Conservation (phyloP, 2,329 filamentous ascomycete genomes). For the Beauveria sp. region DNA sequence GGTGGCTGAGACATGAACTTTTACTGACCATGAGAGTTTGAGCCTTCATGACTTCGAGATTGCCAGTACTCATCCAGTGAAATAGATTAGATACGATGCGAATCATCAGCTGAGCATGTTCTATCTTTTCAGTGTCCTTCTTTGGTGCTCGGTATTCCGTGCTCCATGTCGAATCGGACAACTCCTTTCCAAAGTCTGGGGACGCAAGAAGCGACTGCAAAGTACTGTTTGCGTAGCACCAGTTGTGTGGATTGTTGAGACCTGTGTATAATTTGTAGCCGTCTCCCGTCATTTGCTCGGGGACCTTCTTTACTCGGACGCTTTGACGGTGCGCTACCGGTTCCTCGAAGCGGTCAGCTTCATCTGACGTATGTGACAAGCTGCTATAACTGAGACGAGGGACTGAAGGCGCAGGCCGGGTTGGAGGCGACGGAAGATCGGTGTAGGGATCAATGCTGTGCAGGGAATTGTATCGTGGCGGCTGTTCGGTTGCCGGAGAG, state of each 20-base stretch:
- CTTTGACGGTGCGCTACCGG: slow-evolving; percentile 32
- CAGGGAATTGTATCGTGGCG: slow-evolving; percentile 19
- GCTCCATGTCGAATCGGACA: slow-evolving; percentile 53
- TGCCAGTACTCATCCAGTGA: slow-evolving; percentile 46
- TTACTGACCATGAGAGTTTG: slow-evolving; percentile 49
- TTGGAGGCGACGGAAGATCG: slow-evolving; percentile 49
- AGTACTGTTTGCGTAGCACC: slow-evolving; percentile 89
- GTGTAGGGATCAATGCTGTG: slow-evolving; percentile 33
- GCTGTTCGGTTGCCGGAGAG: slow-evolving; percentile 19
- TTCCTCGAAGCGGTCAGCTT: slow-evolving; percentile 28
- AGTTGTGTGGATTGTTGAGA: slow-evolving; percentile 70
- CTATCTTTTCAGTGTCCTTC: slow-evolving; percentile 49
- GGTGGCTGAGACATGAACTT: background rate
- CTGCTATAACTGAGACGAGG: slow-evolving; percentile 73
- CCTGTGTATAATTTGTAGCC: slow-evolving; percentile 42
- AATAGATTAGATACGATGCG: slow-evolving; percentile 53
- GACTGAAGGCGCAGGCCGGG: slow-evolving; percentile 60
- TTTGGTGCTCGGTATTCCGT: slow-evolving; percentile 58
- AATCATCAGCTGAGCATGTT: slow-evolving; percentile 51
- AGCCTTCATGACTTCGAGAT: slow-evolving; percentile 43
- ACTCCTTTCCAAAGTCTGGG: slow-evolving; percentile 55
- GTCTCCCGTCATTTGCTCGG: slow-evolving; percentile 38
- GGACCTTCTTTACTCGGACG: slow-evolving; percentile 30
- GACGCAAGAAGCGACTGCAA: slow-evolving; percentile 78
- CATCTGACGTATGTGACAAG: slow-evolving; percentile 39